Conservation (phyloP, 805 yeast genomes). For the Teunomyces lycoperdinae region DNA sequence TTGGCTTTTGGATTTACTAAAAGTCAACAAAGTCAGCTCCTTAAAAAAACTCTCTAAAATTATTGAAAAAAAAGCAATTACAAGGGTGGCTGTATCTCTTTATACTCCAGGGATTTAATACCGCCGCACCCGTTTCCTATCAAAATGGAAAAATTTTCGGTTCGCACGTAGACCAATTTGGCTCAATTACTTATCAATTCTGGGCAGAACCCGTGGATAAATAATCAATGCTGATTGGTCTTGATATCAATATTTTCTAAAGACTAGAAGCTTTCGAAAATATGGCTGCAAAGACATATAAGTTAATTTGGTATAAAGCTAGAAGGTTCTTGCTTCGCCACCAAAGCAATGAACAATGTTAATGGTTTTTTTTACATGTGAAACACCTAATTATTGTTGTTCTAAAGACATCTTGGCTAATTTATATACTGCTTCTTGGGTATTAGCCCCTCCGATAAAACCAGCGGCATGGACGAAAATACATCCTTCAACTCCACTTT, state of each 20-base stretch:
- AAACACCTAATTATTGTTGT: background rate
- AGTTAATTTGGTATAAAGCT: no score
- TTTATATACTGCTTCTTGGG: constrained; percentile 71
- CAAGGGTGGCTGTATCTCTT: background rate
- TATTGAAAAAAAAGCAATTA: background rate
- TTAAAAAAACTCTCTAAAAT: background rate
- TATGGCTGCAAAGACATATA: no score
- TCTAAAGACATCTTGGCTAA: constrained; percentile 51
- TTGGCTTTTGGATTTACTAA: background rate
- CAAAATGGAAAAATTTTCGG: background rate
- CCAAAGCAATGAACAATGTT: no score
- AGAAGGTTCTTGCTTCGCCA: no score
- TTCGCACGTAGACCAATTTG: background rate
- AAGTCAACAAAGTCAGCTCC: background rate
- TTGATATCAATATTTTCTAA: no score
- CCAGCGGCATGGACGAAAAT: constrained; percentile 95
- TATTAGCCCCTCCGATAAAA: constrained; percentile 90
- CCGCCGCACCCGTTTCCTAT: background rate
- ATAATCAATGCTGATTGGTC: background rate
- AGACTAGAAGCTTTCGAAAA: no score
- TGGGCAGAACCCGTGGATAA: background rate
- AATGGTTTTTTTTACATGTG: background rate
- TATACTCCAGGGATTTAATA: background rate
- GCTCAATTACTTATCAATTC: background rate
- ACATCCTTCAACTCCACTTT: constrained; percentile 82